phyloP scores from a whole-genome alignment of 768 basidiomycete genomes.

The Lactarius tabidus region DNA sequence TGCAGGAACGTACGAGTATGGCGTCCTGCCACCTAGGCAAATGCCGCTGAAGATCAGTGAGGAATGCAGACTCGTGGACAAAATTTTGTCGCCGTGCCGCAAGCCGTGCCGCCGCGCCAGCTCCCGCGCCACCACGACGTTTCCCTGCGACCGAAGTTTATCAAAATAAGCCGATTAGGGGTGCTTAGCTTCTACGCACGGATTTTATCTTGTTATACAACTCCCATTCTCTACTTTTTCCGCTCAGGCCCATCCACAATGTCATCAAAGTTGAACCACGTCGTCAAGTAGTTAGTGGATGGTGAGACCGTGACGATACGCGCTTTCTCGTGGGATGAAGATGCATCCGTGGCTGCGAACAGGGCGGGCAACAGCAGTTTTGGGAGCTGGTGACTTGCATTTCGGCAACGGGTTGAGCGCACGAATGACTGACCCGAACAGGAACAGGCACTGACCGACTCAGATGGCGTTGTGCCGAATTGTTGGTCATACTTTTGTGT shows the following conservation, averaged over 20 bases:
- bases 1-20: not conserved
- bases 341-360: slow-evolving; percentile 36
- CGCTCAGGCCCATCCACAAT: slow-evolving; percentile 31
- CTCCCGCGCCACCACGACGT: no score
- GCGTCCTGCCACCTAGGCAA: not conserved
- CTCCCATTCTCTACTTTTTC: slow-evolving; percentile 17
- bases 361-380: slow-evolving; percentile 48
- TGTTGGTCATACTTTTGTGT: slow-evolving; percentile 51
- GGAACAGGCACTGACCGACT: not conserved
- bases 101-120: no score
- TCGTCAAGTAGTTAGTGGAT: slow-evolving; percentile 33
- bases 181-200: slow-evolving; percentile 31
- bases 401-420: not conserved
- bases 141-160: no score
- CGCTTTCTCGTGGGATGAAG: slow-evolving; percentile 37
- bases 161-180: no score
- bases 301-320: slow-evolving; percentile 50
- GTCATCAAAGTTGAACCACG: slow-evolving; percentile 41
- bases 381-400: slow-evolving; percentile 55
- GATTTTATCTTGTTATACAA: slow-evolving; percentile 34
- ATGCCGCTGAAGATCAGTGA: no score
- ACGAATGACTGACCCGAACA: no score
- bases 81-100: no score
- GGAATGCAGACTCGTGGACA: no score
- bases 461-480: slow-evolving; percentile 51